phyloP scores from a whole-genome alignment of 805 yeast species.

The Hanseniaspora guilliermondii region DNA sequence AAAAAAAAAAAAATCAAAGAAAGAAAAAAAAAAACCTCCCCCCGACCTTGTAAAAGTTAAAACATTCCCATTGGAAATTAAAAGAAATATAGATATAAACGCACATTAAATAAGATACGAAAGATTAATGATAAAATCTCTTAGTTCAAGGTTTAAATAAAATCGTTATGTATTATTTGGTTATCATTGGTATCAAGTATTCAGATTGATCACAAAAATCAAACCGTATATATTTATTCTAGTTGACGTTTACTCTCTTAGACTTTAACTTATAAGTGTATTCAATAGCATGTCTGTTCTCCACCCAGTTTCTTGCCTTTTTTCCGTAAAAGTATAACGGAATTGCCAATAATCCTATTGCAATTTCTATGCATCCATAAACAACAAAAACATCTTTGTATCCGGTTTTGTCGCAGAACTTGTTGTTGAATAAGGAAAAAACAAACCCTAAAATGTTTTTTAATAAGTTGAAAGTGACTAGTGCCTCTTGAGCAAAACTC shows the following conservation, averaged over 20 bases:
- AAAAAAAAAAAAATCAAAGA: too few species aligned
- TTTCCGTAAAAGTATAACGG: constrained; percentile 48
- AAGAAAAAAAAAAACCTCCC: too few species aligned
- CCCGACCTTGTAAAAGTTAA: too few species aligned
- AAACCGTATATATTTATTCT: too few species aligned
- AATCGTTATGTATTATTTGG: too few species aligned
- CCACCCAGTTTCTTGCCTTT: constrained; percentile 39
- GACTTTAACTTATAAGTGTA: constrained; percentile 14
- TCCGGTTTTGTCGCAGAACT: constrained; percentile 33
- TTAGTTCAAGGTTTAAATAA: too few species aligned
- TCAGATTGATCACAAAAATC: too few species aligned
- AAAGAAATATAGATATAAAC: too few species aligned
- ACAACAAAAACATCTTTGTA: constrained; percentile 37
- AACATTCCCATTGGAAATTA: too few species aligned
- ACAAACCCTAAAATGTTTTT: constrained; percentile 45
- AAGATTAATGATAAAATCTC: too few species aligned
- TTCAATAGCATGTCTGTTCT: constrained; percentile 34
- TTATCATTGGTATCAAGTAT: too few species aligned
- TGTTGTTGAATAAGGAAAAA: constrained; percentile 45
- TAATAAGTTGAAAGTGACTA: constrained; percentile 43
- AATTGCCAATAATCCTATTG: constrained; percentile 37
- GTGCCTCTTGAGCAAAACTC: constrained; percentile 45
- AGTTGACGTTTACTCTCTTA: background rate
- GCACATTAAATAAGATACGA: too few species aligned
- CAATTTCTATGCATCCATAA: constrained; percentile 41